Evolutionary conservation across 805 yeast genomes (phyloP), one percentile per base, ranked within the genome.

Genomic region (Lipomyces yamadae): DNA sequence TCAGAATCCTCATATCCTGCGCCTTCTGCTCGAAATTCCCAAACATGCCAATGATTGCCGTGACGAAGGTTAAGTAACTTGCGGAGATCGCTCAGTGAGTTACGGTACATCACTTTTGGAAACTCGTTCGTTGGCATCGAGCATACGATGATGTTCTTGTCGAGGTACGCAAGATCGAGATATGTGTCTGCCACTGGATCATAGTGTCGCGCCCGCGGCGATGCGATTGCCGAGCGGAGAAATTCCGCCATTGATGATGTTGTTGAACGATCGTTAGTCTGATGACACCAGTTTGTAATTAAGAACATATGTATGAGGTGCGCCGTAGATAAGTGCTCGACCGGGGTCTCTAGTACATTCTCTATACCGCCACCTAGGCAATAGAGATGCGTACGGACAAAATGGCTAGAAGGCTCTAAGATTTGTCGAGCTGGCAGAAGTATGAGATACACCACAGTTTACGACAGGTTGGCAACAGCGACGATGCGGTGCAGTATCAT

Each of bases 21-120:
- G 0, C 82, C 82, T 58, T 89, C 95, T 4, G 83, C 85, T 67
- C 92, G 81, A 42, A 92, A 81, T 73, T 91, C 91, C 84, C 88
- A 88, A 0, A 92, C 78, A 70, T 81, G 84, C 97, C 97, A 93
- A 60, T 84, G 77, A 13, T 69, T 67, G 0, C 83, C 84, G 74
- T 88, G 88, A 34, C 80, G 72, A 3, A 69, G 33, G 45, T 82
- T 77, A 53, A 90, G 77, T 70, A 82, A 85, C 32, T 77, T 75
- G 0, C 85, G 77, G 33, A 92, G 77, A 58, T 86, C 87, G 0
- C 72, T 70, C 1, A 89, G 76, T 42, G 83, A 81, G 69, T 86
- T 85, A 57, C 89, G 80, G 75, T 84, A 88, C 56, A 83, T 73
- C 7, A 79, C 73, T 63, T 82, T 79, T 2, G 83, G 78, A 37